Evolutionary conservation across 2,329 filamentous ascomycete genomes (phyloP), one percentile per base, ranked within the genome.

Genomic region (Aspergillus udagawae): DNA sequence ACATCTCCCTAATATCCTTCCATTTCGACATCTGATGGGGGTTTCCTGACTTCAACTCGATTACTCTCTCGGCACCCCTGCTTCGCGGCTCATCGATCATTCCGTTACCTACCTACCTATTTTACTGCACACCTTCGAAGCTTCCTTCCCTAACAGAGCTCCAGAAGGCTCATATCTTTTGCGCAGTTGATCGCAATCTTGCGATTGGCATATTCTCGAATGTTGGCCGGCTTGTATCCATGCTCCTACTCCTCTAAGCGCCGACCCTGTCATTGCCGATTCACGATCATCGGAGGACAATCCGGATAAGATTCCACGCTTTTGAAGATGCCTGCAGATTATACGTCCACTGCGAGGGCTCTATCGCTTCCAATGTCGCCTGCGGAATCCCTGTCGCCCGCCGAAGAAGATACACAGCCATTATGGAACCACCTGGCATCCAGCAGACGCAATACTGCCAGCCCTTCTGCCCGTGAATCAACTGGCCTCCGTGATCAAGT

Each of bases 371-470:
- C 80, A 32, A 75, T 79, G 58, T 73, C 75, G 28, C 77, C 79
- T 56, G 75, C 71, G 47, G 67, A 69, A 45, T 64, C 76, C 54
- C 71, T 78, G 5, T 81, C 82, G 27, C 79, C 81, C 17, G 79
- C 73, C 54, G 65, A 72, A 65, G 65, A 71, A 53, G 70, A 69
- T 52, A 72, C 71, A 51, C 78, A 77, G 49, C 81, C 80, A 52
- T 73, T 80, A 72, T 85, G 83, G 83, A 79, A 77, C 60, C 77
- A 79, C 45, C 74, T 76, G 17, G 75, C 73, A 41, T 69, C 74
- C 8, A 68, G 75, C 32, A 71, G 73, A 52, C 75, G 75, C 56
- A 75, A 75, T 65, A 72, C 73, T 20, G 71, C 72, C 52, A 67
- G 70, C 47, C 68, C 73, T 35, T 65, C 73, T 52, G 69, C 69